Base-by-base conservation (phyloP, 2,329 filamentous ascomycete genomes). In the Sphaerulina musiva region DNA sequence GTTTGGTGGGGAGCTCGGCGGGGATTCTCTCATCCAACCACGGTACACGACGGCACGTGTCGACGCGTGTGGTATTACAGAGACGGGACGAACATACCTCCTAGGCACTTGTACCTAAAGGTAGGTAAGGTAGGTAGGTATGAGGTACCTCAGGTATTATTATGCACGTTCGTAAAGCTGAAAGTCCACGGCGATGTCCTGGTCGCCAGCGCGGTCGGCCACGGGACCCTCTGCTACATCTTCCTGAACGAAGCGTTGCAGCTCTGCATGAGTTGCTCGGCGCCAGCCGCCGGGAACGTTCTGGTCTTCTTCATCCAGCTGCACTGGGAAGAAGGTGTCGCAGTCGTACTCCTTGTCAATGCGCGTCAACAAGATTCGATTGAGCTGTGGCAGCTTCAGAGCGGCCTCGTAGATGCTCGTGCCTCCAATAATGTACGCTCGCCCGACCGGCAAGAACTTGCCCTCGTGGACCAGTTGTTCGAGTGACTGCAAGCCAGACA, bases 341-440 rank as follows among this genome's bases (percentile, higher is more conserved):
- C 87, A 91, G 54, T 86, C 84, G 71, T 84, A 92, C 46, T 88
- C 85, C 3, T 73, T 74, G 59, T 78, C 66, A 36, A 95, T 80
- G 59, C 80, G 78, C 48, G 88, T 93, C 60, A 92, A 73, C 57
- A 93, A 70, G 51, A 93, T 79, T 40, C 83, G 74, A 63, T 74
- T 78, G 41, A 83, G 76, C 68, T 82, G 77, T 41, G 71, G 67
- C 54, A 82, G 64, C 62, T 73, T 68, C 66, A 97, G 74, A 11
- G 89, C 85, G 20, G 84, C 80, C 39, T 75, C 76, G 72, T 97
- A 98, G 60, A 97, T 85, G 73, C 90, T 86, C 53, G 83, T 87
- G 4, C 93, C 93, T 23, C 93, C 93, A 64, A 98, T 96, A 42
- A 97, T 81, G 70, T 91, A 97, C 3, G 89, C 78, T 62, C 80